Evolutionary conservation across 768 basidiomycete genomes (phyloP).

Genomic region (Suillus placidus): DNA sequence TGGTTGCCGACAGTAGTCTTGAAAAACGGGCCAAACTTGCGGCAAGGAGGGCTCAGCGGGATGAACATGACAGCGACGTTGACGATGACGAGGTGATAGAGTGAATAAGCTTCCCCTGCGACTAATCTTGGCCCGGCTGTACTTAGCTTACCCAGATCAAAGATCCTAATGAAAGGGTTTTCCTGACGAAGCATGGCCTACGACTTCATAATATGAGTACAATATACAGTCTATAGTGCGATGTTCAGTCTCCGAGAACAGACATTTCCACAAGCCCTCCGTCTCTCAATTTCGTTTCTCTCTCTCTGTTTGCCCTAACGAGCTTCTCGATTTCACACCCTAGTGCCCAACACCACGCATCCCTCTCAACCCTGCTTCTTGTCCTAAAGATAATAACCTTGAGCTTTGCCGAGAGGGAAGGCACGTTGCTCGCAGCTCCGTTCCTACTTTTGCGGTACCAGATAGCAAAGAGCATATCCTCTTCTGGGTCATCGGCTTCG

Average conservation of each 20-base stretch:
- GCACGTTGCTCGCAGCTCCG: conserved; percentile 37
- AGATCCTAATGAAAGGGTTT: neutral
- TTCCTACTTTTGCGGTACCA: conserved; percentile 56
- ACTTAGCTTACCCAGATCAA: neutral
- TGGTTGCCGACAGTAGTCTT: conserved; percentile 58
- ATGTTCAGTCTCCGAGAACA: neutral
- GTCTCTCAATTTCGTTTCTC: conserved; percentile 69
- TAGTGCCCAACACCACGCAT: conserved; percentile 94
- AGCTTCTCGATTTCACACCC: conserved; percentile 88
- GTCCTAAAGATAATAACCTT: conserved; percentile 70
- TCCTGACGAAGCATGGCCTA: neutral
- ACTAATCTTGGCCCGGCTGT: neutral
- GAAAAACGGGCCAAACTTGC: conserved; percentile 63
- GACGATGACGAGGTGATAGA: conserved; percentile 65
- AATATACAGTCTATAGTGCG: neutral
- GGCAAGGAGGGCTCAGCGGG: conserved; percentile 52
- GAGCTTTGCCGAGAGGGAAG: conserved; percentile 56
- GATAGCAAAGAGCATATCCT: conserved; percentile 86
- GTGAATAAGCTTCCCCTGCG: conserved; percentile 19
- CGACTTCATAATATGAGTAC: neutral
- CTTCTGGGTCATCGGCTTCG: conserved; percentile 83
- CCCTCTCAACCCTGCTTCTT: conserved; percentile 84
- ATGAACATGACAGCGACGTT: conserved; percentile 37
- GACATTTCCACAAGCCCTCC: conserved; percentile 53
- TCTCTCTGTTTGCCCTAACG: conserved; percentile 57